Evolutionary conservation across 345 rosid species (phyloP).

Genomic region (Arabis hirsuta): DNA sequence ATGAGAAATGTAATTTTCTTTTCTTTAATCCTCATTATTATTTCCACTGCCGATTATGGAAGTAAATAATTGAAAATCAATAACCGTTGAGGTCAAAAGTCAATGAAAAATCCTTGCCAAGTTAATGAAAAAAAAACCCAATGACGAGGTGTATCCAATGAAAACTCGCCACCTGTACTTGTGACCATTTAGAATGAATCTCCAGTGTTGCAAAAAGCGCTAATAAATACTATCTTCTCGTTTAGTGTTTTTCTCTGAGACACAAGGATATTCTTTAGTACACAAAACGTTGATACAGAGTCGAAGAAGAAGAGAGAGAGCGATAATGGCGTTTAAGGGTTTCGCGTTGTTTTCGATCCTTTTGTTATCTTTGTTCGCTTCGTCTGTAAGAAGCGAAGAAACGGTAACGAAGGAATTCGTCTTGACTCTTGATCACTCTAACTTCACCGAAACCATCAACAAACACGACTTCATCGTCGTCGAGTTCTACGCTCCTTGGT

Average conservation of each 20-base stretch:
- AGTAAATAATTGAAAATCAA: slow-evolving; percentile 18
- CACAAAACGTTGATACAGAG: slow-evolving; percentile 7
- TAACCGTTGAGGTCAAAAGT: slow-evolving; percentile 25
- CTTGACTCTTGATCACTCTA: slow-evolving; percentile 80
- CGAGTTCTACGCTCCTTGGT: slow-evolving; percentile 99
- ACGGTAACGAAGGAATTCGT: slow-evolving; percentile 75
- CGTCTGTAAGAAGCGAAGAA: slow-evolving; percentile 53
- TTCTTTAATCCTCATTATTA: background rate
- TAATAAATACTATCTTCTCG: slow-evolving; percentile 9
- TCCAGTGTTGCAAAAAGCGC: background rate
- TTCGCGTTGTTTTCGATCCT: slow-evolving; percentile 44
- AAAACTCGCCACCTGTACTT: background rate
- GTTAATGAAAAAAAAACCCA: slow-evolving; percentile 3
- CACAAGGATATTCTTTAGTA: background rate
- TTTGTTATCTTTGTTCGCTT: slow-evolving; percentile 45
- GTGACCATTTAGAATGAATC: slow-evolving; percentile 22
- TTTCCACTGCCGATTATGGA: slow-evolving; percentile 10
- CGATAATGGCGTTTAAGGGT: slow-evolving; percentile 55
- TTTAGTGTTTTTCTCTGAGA: background rate
- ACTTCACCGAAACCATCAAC: slow-evolving; percentile 76
- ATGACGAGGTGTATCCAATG: slow-evolving; percentile 32
- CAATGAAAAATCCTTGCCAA: slow-evolving; percentile 21
- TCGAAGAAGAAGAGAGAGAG: background rate
- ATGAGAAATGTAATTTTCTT: background rate
- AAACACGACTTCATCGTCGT: slow-evolving; percentile 90